phyloP scores from a whole-genome alignment of 139 green algal genomes.

The Spirogloea muscicola region DNA sequence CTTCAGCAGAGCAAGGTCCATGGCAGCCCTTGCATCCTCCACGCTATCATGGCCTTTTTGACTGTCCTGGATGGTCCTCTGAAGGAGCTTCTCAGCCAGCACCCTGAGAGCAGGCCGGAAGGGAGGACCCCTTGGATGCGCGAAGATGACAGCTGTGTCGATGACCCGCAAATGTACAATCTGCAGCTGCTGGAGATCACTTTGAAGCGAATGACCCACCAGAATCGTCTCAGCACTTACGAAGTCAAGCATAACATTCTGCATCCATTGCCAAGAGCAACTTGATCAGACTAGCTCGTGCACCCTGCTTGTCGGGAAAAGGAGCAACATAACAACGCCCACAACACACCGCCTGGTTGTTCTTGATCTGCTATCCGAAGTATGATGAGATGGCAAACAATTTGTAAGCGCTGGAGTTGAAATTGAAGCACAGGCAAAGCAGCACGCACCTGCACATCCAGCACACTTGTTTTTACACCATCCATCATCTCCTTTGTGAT shows the following conservation, averaged over 20 bases:
- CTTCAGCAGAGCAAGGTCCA: slow-evolving; percentile 85
- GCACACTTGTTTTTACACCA: slow-evolving; percentile 60
- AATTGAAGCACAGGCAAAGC: not conserved
- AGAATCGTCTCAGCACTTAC: slow-evolving; percentile 69
- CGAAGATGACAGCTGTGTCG: slow-evolving; percentile 78
- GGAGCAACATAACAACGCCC: not conserved
- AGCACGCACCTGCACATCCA: slow-evolving; percentile 56
- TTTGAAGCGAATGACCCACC: slow-evolving; percentile 87
- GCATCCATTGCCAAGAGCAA: not conserved
- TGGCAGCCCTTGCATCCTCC: slow-evolving; percentile 69
- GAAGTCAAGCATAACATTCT: slow-evolving; percentile 47
- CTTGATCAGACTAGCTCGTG: not conserved
- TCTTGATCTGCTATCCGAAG: slow-evolving; percentile 1
- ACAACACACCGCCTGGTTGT: slow-evolving; percentile 4
- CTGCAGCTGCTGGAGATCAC: slow-evolving; percentile 73
- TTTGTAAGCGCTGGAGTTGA: not conserved
- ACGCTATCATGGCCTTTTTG: slow-evolving; percentile 66
- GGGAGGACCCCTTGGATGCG: slow-evolving; percentile 70
- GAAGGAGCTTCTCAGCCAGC: slow-evolving; percentile 60
- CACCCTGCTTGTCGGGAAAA: not conserved
- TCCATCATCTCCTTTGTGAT: slow-evolving; percentile 75
- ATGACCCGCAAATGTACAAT: slow-evolving; percentile 64
- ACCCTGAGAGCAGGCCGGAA: slow-evolving; percentile 65
- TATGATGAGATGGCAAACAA: too few relatives aligned
- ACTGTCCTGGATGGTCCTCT: slow-evolving; percentile 67